Percentiles rank a stretch among this genome's conserved stretches.
These are phyloP conservation scores for Oenanthe javanica DNA, from an alignment of 140 eudicot genomes.

Conservation along the genomic window DNA sequence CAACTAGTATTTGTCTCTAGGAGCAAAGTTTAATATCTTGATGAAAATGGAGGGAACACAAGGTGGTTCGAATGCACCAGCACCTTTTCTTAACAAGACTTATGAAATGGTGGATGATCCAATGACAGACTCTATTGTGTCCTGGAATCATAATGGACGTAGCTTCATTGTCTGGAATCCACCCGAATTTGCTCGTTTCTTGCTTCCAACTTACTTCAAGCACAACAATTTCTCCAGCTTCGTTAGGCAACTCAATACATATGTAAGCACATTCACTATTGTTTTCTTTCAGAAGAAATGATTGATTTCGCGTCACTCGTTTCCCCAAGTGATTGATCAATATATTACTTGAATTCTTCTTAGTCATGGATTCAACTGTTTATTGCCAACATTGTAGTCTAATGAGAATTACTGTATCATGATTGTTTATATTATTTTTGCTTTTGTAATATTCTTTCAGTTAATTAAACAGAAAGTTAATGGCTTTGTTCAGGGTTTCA, in stretches of 20 bases:
- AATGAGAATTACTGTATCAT: too few relatives aligned
- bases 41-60: conserved; percentile 56
- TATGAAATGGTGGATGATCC: conserved; percentile 83
- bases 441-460: neutral
- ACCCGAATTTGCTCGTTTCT: conserved; percentile 60
- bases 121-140: conserved; percentile 47
- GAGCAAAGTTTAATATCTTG: neutral
- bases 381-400: too few relatives aligned
- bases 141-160: conserved; percentile 66
- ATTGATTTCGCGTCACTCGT: neutral
- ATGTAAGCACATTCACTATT: conserved; percentile 42
- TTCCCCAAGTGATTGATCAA: neutral
- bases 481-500: conserved; percentile 46
- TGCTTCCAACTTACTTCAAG: conserved; percentile 81
- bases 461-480: neutral
- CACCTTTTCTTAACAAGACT: conserved; percentile 70
- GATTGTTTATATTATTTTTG: too few relatives aligned
- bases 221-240: conserved; percentile 86
- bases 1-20: neutral
- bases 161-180: conserved; percentile 87
- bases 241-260: conserved; percentile 81
- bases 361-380: too few relatives aligned
- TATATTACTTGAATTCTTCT: too few relatives aligned
- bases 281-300: neutral
- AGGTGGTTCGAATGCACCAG: conserved; percentile 54